phyloP scores from a whole-genome alignment of 345 rosid genomes.

The Orychophragmus violaceus region DNA sequence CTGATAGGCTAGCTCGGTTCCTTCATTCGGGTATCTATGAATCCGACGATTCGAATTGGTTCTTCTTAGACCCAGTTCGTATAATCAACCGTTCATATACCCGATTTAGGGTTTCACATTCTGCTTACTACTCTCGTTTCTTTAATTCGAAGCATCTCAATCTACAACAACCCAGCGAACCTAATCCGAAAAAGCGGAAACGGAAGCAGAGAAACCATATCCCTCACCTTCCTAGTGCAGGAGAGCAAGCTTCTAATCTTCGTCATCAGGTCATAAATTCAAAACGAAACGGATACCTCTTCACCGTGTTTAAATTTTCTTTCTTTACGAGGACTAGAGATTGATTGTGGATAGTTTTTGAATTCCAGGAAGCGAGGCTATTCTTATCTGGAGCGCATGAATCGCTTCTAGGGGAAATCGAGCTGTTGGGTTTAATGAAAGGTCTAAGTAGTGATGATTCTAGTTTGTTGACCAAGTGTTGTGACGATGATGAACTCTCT shows the following conservation, averaged over 20 bases:
- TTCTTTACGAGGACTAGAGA: neutral
- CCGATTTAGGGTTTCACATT: conserved; percentile 54
- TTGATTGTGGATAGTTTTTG: neutral
- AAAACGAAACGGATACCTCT: neutral
- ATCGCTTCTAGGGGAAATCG: conserved; percentile 35
- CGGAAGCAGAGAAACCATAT: conserved; percentile 38
- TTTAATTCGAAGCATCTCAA: conserved; percentile 36
- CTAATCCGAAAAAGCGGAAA: conserved; percentile 49
- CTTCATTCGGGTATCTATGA: conserved; percentile 48
- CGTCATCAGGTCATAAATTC: conserved; percentile 53
- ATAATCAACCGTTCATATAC: conserved; percentile 50
- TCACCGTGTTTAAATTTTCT: neutral
- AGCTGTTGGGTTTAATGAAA: conserved; percentile 40
- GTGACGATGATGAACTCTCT: conserved; percentile 32
- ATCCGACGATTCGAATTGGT: conserved; percentile 35
- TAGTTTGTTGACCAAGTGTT: conserved; percentile 14
- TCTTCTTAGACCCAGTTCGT: conserved; percentile 70
- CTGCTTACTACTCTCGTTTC: conserved; percentile 73
- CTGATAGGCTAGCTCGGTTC: conserved; percentile 36
- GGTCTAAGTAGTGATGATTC: conserved; percentile 33
- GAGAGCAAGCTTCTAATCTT: conserved; percentile 53
- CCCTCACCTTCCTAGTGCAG: conserved; percentile 39
- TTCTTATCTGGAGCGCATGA: conserved; percentile 44
- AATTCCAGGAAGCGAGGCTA: conserved; percentile 54
- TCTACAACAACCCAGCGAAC: neutral